These are phyloP conservation scores for Mitragyna speciosa DNA, from an alignment of 257 asterid genomes.

Conservation along the genomic window DNA sequence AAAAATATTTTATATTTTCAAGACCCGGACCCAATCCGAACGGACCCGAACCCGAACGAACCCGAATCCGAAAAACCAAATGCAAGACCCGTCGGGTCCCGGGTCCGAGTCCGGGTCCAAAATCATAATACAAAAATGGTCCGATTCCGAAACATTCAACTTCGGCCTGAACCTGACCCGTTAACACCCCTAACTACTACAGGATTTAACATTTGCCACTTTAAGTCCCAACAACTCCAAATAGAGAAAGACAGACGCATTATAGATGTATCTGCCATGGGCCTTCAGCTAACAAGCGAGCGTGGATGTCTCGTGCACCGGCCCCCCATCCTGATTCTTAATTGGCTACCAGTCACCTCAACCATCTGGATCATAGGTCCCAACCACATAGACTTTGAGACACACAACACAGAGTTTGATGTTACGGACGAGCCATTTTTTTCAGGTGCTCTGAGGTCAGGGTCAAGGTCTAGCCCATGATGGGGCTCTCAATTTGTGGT, in stretches of 20 bases:
- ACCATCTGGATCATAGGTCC: slow-evolving; percentile 18
- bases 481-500: slow-evolving; percentile 49
- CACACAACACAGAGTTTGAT: background rate
- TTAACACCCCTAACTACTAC: no score
- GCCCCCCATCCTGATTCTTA: background rate
- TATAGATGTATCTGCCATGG: slow-evolving; percentile 25
- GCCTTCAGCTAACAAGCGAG: slow-evolving; percentile 43
- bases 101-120: no score
- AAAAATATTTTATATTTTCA: no score
- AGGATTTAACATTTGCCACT: slow-evolving; percentile 47
- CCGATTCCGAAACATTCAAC: no score
- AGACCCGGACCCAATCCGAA: no score
- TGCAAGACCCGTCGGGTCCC: no score
- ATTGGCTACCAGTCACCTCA: slow-evolving; percentile 49
- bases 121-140: no score
- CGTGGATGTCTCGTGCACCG: slow-evolving; percentile 49
- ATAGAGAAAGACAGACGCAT: slow-evolving; percentile 37
- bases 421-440: slow-evolving; percentile 25
- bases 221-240: slow-evolving; percentile 30
- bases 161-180: no score
- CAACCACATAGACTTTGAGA: slow-evolving; percentile 12
- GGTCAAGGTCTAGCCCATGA: slow-evolving; percentile 28
- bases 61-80: no score
- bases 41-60: no score
- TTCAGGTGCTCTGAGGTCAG: slow-evolving; percentile 46